A percentile compares a stretch with the other conserved stretches of the same genome.
These are phyloP conservation scores for Lipomyces chichibuensis DNA, from an alignment of 805 yeast species.

Conservation along the genomic window DNA sequence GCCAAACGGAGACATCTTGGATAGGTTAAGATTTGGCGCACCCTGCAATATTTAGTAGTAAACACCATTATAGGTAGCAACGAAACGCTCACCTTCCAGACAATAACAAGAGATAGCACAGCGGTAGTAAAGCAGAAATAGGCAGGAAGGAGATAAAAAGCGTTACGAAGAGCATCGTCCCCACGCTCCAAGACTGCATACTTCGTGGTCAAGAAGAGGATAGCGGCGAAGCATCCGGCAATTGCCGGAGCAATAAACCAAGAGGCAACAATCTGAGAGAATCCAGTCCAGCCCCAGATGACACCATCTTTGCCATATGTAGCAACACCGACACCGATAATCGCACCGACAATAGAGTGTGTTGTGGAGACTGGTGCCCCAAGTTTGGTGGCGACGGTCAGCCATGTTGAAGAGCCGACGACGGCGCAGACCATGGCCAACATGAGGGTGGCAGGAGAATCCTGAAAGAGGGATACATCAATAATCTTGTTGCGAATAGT, in stretches of 20 bases:
- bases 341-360: constrained; percentile 75
- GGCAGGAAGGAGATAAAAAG: constrained; percentile 60
- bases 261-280: constrained; percentile 71
- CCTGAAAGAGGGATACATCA: constrained; percentile 53
- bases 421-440: constrained; percentile 74
- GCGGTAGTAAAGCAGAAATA: constrained; percentile 64
- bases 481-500: constrained; percentile 65
- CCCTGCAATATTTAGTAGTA: constrained; percentile 45
- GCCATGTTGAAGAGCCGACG: constrained; percentile 73
- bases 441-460: constrained; percentile 72
- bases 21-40: constrained; percentile 66
- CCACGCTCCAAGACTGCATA: constrained; percentile 63
- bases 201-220: constrained; percentile 62
- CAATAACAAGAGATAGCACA: constrained; percentile 73
- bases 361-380: constrained; percentile 85
- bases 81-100: constrained; percentile 56
- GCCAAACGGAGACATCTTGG: constrained; percentile 56
- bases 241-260: constrained; percentile 78
- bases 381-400: constrained; percentile 63
- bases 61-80: background rate
- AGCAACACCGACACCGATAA: constrained; percentile 75
- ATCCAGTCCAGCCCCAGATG: constrained; percentile 77
- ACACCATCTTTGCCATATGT: constrained; percentile 64
- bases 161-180: constrained; percentile 55
- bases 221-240: constrained; percentile 65